Conservation (phyloP, 2,329 filamentous ascomycete species). For the Didymella pomorum region DNA sequence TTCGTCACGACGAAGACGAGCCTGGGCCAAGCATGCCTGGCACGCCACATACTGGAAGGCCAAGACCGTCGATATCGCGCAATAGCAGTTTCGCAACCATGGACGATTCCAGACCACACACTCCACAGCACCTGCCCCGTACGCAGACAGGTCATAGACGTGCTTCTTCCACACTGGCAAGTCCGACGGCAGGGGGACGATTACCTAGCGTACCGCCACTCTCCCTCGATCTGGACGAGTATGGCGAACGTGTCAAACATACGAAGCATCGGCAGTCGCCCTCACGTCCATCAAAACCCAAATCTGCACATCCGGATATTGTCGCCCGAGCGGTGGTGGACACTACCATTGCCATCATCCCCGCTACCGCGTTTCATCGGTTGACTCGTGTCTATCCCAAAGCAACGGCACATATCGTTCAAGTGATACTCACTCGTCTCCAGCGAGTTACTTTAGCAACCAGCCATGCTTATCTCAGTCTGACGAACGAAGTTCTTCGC, state of each 20-base stretch:
- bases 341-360: slow-evolving; percentile 97
- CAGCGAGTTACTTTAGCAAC: slow-evolving; percentile 95
- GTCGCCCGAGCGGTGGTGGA: slow-evolving; percentile 95
- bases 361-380: slow-evolving; percentile 91
- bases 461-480: slow-evolving; percentile 89
- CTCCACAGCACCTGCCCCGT: slow-evolving; percentile 35
- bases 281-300: slow-evolving; percentile 56
- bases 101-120: slow-evolving; percentile 44
- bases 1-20: slow-evolving; percentile 74
- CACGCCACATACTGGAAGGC: slow-evolving; percentile 33
- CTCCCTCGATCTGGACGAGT: slow-evolving; percentile 65
- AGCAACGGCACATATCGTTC: slow-evolving; percentile 95
- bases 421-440: slow-evolving; percentile 93
- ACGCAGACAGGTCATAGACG: slow-evolving; percentile 36
- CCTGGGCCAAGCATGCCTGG: slow-evolving; percentile 38
- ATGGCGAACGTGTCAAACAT: slow-evolving; percentile 32
- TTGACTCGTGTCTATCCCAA: slow-evolving; percentile 94
- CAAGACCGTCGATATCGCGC: slow-evolving; percentile 34
- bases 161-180: slow-evolving; percentile 42
- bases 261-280: slow-evolving; percentile 32
- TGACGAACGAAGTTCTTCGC: slow-evolving; percentile 89
- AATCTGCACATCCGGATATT: slow-evolving; percentile 94
- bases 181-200: slow-evolving; percentile 46
- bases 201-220: slow-evolving; percentile 75
- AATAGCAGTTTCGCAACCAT: slow-evolving; percentile 41